phyloP scores from a whole-genome alignment of 306 rosid species.

The Castanea mollissima region DNA sequence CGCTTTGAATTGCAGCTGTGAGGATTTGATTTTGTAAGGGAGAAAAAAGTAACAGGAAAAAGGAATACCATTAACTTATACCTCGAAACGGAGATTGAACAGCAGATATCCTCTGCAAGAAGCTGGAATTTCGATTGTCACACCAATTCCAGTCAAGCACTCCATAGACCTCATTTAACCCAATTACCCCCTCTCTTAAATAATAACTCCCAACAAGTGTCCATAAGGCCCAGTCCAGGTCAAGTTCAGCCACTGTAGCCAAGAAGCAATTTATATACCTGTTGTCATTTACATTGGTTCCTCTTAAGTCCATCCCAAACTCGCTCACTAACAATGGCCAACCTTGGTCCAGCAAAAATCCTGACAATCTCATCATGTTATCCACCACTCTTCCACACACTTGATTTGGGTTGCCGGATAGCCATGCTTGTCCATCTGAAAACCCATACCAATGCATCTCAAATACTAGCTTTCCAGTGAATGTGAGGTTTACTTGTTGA shows the following conservation, averaged over 20 bases:
- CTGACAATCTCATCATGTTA: slow-evolving; percentile 51
- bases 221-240: slow-evolving; percentile 86
- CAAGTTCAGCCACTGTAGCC: slow-evolving; percentile 65
- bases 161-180: slow-evolving; percentile 75
- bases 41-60: background rate
- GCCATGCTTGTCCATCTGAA: slow-evolving; percentile 73
- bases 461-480: slow-evolving; percentile 56
- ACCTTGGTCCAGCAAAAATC: slow-evolving; percentile 59
- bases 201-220: slow-evolving; percentile 82
- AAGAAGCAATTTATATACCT: slow-evolving; percentile 71
- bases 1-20: too few species aligned
- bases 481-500: slow-evolving; percentile 47
- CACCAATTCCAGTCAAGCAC: slow-evolving; percentile 57
- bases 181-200: slow-evolving; percentile 63
- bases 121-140: slow-evolving; percentile 44
- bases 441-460: slow-evolving; percentile 82
- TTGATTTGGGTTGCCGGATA: slow-evolving; percentile 64
- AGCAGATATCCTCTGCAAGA: slow-evolving; percentile 48
- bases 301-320: slow-evolving; percentile 76
- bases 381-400: slow-evolving; percentile 66
- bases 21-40: background rate
- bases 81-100: slow-evolving; percentile 84
- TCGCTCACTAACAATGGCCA: slow-evolving; percentile 84
- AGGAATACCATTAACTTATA: slow-evolving; percentile 3
- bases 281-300: slow-evolving; percentile 73